Evolutionary conservation across 495 filamentous ascomycete genomes (phyloP).

Genomic region (Penicillium pulvis): DNA sequence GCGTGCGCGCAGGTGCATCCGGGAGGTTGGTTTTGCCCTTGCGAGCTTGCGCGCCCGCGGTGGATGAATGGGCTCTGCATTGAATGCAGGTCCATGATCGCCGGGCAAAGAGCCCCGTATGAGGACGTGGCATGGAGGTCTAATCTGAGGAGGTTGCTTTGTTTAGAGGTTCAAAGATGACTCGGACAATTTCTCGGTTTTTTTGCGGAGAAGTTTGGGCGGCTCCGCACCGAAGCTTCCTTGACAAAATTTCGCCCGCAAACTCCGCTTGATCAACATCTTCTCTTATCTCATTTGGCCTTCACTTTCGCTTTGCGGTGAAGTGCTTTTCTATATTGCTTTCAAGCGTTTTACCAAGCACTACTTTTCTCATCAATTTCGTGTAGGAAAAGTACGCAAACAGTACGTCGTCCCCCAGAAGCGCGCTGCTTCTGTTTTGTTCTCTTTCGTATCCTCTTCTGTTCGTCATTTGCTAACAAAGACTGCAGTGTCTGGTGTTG

Average conservation of each 20-base stretch:
- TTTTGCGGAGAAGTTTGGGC: constrained; percentile 19
- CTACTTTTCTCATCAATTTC: background rate
- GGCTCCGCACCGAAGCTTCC: constrained; percentile 29
- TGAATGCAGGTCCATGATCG: constrained; percentile 45
- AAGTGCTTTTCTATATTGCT: background rate
- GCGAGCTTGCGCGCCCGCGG: constrained; percentile 25
- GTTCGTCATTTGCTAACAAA: constrained; percentile 20
- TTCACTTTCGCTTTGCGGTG: constrained; percentile 3
- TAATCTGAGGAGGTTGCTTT: background rate
- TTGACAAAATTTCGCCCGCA: constrained; percentile 27
- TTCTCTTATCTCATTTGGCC: constrained; percentile 6
- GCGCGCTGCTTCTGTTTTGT: background rate
- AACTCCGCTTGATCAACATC: constrained; percentile 20
- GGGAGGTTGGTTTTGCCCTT: constrained; percentile 47
- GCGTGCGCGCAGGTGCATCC: constrained; percentile 73
- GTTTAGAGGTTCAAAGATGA: background rate
- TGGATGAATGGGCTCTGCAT: constrained; percentile 42
- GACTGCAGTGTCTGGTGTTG: constrained; percentile 38
- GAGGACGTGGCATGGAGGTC: constrained; percentile 31
- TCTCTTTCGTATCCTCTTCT: background rate
- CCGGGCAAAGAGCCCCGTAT: constrained; percentile 32
- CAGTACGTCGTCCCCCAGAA: constrained; percentile 12
- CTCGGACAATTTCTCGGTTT: background rate
- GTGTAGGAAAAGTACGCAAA: background rate
- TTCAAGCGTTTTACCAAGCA: too few species aligned